These are phyloP conservation scores for Fusarium sp. DNA, from an alignment of 2,329 filamentous ascomycete genomes.

Conservation along the genomic window DNA sequence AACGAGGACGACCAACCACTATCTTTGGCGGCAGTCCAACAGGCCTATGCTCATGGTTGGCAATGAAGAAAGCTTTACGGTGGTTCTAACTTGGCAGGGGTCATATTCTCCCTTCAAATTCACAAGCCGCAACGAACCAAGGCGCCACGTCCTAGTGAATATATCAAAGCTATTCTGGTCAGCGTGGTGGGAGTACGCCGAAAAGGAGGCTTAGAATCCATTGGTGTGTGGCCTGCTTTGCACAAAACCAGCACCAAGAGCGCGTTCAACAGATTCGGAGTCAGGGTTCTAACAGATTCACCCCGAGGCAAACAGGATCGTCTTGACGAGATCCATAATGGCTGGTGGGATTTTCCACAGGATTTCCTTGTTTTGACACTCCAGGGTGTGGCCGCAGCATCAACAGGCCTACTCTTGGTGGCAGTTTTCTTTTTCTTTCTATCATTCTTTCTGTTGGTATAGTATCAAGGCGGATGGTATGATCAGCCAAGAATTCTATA, in stretches of 20 bases:
- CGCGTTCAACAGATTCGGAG: conserved; percentile 19
- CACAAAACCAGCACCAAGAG: conserved; percentile 17
- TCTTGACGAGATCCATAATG: conserved; percentile 29
- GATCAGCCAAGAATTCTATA: conserved; percentile 2
- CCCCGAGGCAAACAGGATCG: conserved; percentile 2
- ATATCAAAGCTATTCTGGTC: conserved; percentile 6
- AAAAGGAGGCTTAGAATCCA: conserved; percentile 14
- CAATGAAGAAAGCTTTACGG: conserved; percentile 21
- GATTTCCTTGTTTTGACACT: conserved; percentile 28
- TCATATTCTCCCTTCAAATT: conserved; percentile 13
- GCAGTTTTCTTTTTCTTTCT: conserved; percentile 14
- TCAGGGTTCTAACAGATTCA: not conserved
- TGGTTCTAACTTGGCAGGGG: conserved; percentile 26
- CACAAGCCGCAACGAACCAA: conserved; percentile 26
- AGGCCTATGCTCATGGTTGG: conserved; percentile 32
- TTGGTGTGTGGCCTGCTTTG: conserved; percentile 6
- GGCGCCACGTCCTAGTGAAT: not conserved
- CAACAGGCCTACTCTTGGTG: conserved; percentile 12
- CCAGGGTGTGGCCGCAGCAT: conserved; percentile 13
- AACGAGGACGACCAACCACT: conserved; percentile 13
- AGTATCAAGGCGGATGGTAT: conserved; percentile 5
- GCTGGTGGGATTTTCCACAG: conserved; percentile 27
- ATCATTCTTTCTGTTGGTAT: conserved; percentile 18
- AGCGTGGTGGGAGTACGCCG: conserved; percentile 7
- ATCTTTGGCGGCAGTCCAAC: conserved; percentile 23